A percentile compares a stretch with the other conserved stretches of the same genome.
Evolutionary conservation across 2,329 filamentous ascomycete species (phyloP).

Genomic region (Botryotinia globosa): DNA sequence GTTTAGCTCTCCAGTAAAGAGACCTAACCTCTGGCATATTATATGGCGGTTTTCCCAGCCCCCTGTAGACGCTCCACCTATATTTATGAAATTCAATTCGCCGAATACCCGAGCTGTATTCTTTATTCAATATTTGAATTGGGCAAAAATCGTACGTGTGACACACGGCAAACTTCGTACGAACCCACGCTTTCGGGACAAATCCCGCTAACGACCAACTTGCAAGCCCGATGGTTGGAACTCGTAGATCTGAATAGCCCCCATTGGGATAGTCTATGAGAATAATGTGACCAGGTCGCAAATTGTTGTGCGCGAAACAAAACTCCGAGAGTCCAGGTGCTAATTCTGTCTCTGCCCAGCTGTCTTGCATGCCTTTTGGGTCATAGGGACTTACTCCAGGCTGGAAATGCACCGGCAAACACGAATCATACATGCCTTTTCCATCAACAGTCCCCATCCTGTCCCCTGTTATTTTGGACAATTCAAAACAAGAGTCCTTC

Average conservation of each 20-base stretch:
- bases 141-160: not conserved
- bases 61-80: not conserved
- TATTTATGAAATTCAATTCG: no score
- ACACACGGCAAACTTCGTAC: not conserved
- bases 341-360: not conserved
- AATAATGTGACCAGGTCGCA: not conserved
- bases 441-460: not conserved
- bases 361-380: no score
- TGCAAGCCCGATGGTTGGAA: not conserved
- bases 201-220: not conserved
- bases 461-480: not conserved
- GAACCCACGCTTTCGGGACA: not conserved
- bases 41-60: not conserved
- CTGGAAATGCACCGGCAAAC: fast-evolving
- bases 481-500: not conserved
- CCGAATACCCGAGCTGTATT: no score
- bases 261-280: not conserved
- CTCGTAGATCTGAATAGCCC: not conserved
- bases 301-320: not conserved
- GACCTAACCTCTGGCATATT: not conserved
- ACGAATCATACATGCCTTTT: fast-evolving
- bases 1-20: not conserved
- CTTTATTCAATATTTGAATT: not conserved
- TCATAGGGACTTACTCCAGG: not conserved
- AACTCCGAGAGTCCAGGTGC: not conserved